Base-by-base conservation (phyloP, 139 green algal genomes). In the Desmodesmus armatus region DNA sequence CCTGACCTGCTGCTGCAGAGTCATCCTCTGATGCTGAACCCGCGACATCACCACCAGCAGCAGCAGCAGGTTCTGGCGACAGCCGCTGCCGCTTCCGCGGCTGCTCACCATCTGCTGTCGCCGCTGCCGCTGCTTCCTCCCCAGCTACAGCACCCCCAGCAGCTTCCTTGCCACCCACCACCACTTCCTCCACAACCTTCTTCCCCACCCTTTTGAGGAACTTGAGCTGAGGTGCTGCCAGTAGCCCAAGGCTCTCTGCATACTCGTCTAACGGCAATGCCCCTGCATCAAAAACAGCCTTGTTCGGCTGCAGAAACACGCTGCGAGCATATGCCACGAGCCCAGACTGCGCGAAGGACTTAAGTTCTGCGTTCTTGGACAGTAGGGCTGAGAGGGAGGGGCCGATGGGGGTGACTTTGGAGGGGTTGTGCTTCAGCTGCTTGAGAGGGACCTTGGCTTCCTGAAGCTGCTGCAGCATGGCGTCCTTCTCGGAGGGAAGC, bases 241-340 rank as follows among this genome's bases (percentile, higher is more conserved):
- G 77, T 69, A 99, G 92, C 21, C 97, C 97, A 65, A 98, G 70
- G 63, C 91, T 96, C 75, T 87, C 58, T 0, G 95, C 94, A 60
- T 93, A 95, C 65, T 98, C 96, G 25, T 89, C 89, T 23, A 93
- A 66, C 1, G 94, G 93, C 41, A 99, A 85, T 40, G 84, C 85
- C 0, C 88, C 78, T 2, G 97, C 93, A 65, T 98, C 90, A 91
- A 98, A 99, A 25, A 98, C 89, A 1, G 80, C 85, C n/a, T 92
- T 92, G 78, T 95, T 93, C 25, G 94, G 94, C 85, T 97, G 94
- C 84, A 99, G 89, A 85, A 96, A 96, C 23, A 99, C 91, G 27
- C 88, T 96, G 33, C 94, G 93, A 40, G 98, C 76, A 90, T 99
- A 99, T 2, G 94, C 93, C 9, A 95, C 87, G 2, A 99, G 81